Base-by-base conservation (phyloP, 2,329 filamentous ascomycete genomes). In the Aspergillus texensis region DNA sequence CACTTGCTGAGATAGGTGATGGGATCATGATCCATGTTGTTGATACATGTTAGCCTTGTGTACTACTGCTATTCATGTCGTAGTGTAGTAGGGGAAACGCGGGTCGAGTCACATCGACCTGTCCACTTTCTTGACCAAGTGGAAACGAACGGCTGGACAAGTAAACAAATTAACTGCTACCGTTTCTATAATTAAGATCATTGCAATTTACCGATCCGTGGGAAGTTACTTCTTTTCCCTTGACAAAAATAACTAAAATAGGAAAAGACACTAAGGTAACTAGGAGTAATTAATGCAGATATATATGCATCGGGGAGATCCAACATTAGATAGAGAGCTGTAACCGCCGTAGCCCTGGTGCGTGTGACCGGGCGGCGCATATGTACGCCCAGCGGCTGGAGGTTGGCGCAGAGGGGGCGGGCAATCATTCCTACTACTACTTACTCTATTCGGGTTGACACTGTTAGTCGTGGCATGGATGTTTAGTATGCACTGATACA, bases 391-490 rank as follows among this genome's bases (percentile, higher is more conserved):
- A 48, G 45, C 45, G 45, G 45, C 45, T 48, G n/a, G n/a, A n/a
- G 21, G 45, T 48, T 48, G 32, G 32, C 32, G 32, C 32, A 32
- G 32, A 32, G n/a, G 32, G 45, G 45, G 26, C 26, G 26, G 26
- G 26, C 26, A 26, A 26, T 26, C 26, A 26, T 26, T 3, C 26
- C 26, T 26, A 26, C 26, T 26, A 26, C 26, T 48, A 48, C 45
- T 48, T 48, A 32, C 32, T 32, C 32, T 21, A 48, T 48, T 56
- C 6, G n/a, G 53, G 53, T 56, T 34, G 21, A 56, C 21, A 21
- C n/a, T 60, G 57, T 53, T 53, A 43, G 57, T 57, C 48, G 12
- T 41, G 39, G 6, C 39, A 41, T 48, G 45, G 45, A n/a, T 21
- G 11, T 11, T n/a, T 32, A 32, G 32, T 32, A 26, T 48, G 19